Evolutionary conservation across 768 basidiomycete species (phyloP).

Genomic region (Mycena galopus): DNA sequence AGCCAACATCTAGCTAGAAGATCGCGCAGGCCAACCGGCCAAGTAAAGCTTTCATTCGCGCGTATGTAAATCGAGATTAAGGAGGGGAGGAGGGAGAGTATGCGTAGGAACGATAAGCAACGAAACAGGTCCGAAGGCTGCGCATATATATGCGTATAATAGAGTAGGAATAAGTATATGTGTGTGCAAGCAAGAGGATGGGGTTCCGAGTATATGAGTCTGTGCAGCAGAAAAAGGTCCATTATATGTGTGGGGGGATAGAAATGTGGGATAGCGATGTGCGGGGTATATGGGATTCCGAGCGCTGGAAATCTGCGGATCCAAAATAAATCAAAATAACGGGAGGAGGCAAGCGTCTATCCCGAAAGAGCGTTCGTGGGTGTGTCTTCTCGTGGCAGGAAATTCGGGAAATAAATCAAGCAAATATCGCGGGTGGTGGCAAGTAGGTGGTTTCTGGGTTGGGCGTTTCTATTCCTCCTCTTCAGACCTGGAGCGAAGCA

Average conservation of each 20-base stretch:
- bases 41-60: constrained; percentile 17
- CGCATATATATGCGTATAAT: not conserved
- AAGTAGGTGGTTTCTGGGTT: constrained; percentile 2
- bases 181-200: constrained; percentile 21
- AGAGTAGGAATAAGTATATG: constrained; percentile 24
- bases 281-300: constrained; percentile 8
- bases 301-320: not conserved
- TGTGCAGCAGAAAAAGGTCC: not conserved
- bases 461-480: constrained; percentile 2
- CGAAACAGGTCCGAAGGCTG: not conserved
- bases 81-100: constrained; percentile 20
- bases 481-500: constrained; percentile 34
- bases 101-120: constrained; percentile 1
- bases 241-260: constrained; percentile 17
- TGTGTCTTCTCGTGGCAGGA: constrained; percentile 7
- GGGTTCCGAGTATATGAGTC: constrained; percentile 8
- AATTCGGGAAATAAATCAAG: constrained; percentile 28
- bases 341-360: constrained; percentile 20
- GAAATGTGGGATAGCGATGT: constrained; percentile 27
- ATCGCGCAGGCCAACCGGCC: constrained; percentile 12
- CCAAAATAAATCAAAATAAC: not conserved
- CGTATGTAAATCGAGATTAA: constrained; percentile 4
- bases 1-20: not conserved
- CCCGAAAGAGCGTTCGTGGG: constrained; percentile 4
- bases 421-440: constrained; percentile 18